phyloP scores from a whole-genome alignment of 495 filamentous ascomycete genomes.

The Trichoderma orchidacearum region DNA sequence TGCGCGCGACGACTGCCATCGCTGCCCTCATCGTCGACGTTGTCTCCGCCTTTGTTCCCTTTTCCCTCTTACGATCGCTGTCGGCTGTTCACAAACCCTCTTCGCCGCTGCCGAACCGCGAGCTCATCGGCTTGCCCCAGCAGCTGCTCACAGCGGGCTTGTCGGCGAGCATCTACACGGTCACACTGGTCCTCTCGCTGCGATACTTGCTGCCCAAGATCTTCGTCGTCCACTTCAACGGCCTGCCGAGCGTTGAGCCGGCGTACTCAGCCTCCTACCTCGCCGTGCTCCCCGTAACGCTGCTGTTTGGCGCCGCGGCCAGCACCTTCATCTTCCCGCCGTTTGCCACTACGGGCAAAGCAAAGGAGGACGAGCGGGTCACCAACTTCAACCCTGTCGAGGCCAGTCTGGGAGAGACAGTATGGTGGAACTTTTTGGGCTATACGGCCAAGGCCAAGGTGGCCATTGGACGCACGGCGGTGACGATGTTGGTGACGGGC shows the following conservation, averaged over 20 bases:
- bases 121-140: conserved; percentile 53
- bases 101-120: conserved; percentile 47
- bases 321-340: conserved; percentile 65
- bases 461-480: conserved; percentile 46
- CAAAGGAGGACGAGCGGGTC: conserved; percentile 19
- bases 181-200: conserved; percentile 49
- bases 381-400: conserved; percentile 36
- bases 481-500: conserved; percentile 41
- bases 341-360: conserved; percentile 35
- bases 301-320: conserved; percentile 50
- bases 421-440: conserved; percentile 47
- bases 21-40: conserved; percentile 49
- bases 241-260: conserved; percentile 46
- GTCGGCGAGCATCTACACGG: conserved; percentile 52
- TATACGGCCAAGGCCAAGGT: conserved; percentile 50
- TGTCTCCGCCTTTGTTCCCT: conserved; percentile 52
- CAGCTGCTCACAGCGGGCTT: conserved; percentile 49
- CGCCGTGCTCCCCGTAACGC: conserved; percentile 38
- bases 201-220: conserved; percentile 50
- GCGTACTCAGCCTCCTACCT: conserved; percentile 46
- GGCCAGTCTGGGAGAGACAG: conserved; percentile 43
- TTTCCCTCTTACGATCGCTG: conserved; percentile 51
- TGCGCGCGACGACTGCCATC: conserved; percentile 42
- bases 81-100: conserved; percentile 46
- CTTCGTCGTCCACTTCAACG: conserved; percentile 56